Base-by-base conservation (phyloP, 805 yeast species). In the Candida insectorum region DNA sequence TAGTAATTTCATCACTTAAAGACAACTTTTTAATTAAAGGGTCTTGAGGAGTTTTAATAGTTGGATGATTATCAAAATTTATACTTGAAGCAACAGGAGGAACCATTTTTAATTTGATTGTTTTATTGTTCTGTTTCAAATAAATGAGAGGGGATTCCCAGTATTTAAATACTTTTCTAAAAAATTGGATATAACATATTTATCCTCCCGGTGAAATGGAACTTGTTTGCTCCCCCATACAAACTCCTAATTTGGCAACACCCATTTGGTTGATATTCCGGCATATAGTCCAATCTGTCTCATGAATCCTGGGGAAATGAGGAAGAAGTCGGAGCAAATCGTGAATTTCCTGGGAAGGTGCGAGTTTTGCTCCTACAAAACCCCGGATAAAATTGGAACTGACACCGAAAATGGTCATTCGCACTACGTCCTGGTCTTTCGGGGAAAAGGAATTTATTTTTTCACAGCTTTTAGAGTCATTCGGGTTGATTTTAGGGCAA, bases 1-100 rank as follows among this genome's bases (percentile, higher is more conserved):
- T 77, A 16, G 66, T 56, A 13, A 81, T 81, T 27, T 80, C 89
- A 26, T 72, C 72, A 46, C 73, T 71, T 41, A 84, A 69, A 10
- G 60, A 52, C 41, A 67, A 61, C 43, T 65, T 60, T 38, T 60
- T 45, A 26, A 67, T 67, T 41, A 67, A 46, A 16, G 71, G 71
- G 44, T 66, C 71, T 48, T 60, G 56, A 21, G 47, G 54, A 31
- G 62, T 48, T 46, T 56, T 63, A 39, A 66, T 64, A 27, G 63
- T 51, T 38, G 71, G 65, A 33, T 65, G 62, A 32, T 56, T 55
- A 27, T 55, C 54, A 43, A 66, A 66, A 47, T 66, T 61, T 38
- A 66, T 59, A 26, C 65, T 54, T 15, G 72, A 66, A 40, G 71
- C 73, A 36, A 67, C 56, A 25, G 71, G 71, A 49, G 71, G 71